phyloP scores from a whole-genome alignment of 768 basidiomycete genomes.

The Erythrobasidium yunnanense region DNA sequence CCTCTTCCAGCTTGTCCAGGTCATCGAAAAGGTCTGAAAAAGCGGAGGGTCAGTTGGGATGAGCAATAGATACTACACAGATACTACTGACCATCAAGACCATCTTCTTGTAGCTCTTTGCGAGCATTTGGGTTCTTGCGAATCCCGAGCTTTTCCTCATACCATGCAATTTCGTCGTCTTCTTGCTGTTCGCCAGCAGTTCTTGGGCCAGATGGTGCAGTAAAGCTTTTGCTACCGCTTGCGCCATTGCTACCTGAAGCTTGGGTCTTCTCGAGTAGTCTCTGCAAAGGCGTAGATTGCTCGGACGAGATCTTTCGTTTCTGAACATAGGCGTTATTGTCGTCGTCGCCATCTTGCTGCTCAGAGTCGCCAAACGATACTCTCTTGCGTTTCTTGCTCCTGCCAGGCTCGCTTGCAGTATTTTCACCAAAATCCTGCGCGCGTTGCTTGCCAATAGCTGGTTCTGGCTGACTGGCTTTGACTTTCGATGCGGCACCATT shows the following conservation, averaged over 20 bases:
- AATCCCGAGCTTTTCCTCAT: conserved; percentile 67
- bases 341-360: neutral
- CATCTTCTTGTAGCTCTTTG: conserved; percentile 56
- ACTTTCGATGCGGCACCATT: neutral
- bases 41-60: conserved; percentile 8
- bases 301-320: neutral
- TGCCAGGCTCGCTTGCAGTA: neutral
- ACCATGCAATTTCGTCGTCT: conserved; percentile 70
- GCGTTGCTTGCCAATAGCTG: neutral
- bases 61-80: neutral
- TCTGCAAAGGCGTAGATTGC: conserved; percentile 7
- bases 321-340: neutral
- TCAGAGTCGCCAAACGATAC: neutral
- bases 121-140: conserved; percentile 37
- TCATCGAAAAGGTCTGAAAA: conserved; percentile 23
- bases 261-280: neutral
- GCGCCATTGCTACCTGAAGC: no score
- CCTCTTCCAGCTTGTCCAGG: conserved; percentile 26
- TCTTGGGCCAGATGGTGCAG: neutral
- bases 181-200: conserved; percentile 46
- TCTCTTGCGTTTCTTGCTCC: conserved; percentile 2
- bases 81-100: conserved; percentile 58
- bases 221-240: neutral
- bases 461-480: neutral
- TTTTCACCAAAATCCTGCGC: neutral